Base-by-base conservation (phyloP, 345 rosid species). In the Citrus maxima region DNA sequence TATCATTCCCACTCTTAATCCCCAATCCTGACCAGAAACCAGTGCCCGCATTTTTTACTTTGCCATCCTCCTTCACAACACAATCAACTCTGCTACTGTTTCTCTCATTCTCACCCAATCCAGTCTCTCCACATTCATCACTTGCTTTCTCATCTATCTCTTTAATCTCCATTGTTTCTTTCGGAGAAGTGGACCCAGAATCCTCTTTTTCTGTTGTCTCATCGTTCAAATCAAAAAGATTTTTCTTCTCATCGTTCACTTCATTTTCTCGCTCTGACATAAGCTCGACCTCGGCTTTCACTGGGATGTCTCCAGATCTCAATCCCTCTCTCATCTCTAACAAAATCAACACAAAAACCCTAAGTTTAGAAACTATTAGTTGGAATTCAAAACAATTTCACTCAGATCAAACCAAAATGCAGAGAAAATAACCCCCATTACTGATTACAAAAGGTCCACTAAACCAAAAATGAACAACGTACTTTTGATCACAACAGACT, bases 11-110 rank as follows among this genome's bases (percentile, higher is more conserved):
- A 73, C 65, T 67, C 35, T 83, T 78, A 54, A 65, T 49, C 69
- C 78, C 87, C 74, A 80, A 67, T 69, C 83, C 76, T 2, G 93
- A 88, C 46, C 92, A 85, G 37, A 94, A 84, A 77, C 86, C 89
- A 82, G 88, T 84, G 13, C 81, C 80, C 35, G 80, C 74, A 63
- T 78, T 76, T 73, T 73, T 82, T 60, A 72, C 63, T 56, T 74
- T 80, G 46, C 77, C 63, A 55, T 72, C 81, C 30, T 69, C 76
- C 70, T 72, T 81, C 35, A 28, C 68, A 42, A 21, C 70, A 51
- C 51, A 69, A 65, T 74, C 85, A 28, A 37, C 51, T 76, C 80
- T 25, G 16, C 75, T 38, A 61, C 82, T 80, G 64, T 86, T 81
- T 82, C 56, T 79, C 67, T 35, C 74, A 61, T 67, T 49, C 51